phyloP scores from a whole-genome alignment of 1,284 basidiomycete genomes.

The Wallemia mellicola region DNA sequence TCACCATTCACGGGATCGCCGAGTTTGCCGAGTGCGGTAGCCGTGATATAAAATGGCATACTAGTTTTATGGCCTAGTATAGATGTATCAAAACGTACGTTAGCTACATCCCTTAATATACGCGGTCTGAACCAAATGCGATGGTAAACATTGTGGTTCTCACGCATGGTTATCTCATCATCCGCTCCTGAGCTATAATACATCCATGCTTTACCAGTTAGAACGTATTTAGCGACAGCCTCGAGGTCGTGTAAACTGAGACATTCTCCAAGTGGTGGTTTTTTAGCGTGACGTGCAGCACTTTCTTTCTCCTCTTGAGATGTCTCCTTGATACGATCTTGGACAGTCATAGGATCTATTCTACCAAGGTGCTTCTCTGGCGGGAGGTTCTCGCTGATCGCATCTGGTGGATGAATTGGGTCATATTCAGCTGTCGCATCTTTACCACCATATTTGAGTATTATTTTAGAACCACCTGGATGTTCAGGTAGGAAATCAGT shows the following conservation, averaged over 20 bases:
- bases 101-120: conserved; percentile 48
- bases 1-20: conserved; percentile 85
- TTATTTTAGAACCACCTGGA: conserved; percentile 46
- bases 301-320: conserved; percentile 32
- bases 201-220: conserved; percentile 58
- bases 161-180: conserved; percentile 43
- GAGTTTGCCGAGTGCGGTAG: conserved; percentile 60
- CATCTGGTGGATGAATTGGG: conserved; percentile 53
- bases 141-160: conserved; percentile 56
- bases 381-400: conserved; percentile 51
- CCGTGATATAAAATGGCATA: conserved; percentile 56
- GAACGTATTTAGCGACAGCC: conserved; percentile 38
- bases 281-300: conserved; percentile 11
- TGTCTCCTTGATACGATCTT: conserved; percentile 19
- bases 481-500: conserved; percentile 25
- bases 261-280: conserved; percentile 6
- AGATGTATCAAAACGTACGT: conserved; percentile 50
- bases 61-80: conserved; percentile 39
- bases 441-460: conserved; percentile 44
- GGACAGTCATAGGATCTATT: conserved; percentile 31
- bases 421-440: conserved; percentile 63
- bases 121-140: conserved; percentile 80
- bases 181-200: conserved; percentile 66
- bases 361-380: conserved; percentile 30
- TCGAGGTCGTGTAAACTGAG: conserved; percentile 53